Percentiles rank a stretch among this genome's conserved stretches.
These are phyloP conservation scores for Kuraishia hungarica DNA, from an alignment of 805 yeast species.

Conservation along the genomic window DNA sequence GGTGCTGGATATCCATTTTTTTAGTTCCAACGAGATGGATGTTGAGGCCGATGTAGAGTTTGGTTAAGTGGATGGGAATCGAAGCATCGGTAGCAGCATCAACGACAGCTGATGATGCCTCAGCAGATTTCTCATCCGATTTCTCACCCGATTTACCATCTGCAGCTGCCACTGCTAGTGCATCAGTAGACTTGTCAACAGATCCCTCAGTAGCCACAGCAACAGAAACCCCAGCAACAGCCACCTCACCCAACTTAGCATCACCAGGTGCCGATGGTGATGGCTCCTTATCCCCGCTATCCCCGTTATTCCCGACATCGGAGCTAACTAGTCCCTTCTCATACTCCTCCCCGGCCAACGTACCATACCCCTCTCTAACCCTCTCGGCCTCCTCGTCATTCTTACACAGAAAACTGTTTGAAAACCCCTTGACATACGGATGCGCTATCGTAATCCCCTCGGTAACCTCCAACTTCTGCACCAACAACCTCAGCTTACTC, in stretches of 20 bases:
- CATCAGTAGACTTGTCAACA: too few species aligned
- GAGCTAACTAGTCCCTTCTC: constrained; percentile 24
- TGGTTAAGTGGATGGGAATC: constrained; percentile 47
- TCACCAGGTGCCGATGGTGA: too few species aligned
- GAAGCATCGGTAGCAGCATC: not conserved
- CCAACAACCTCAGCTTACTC: constrained; percentile 72
- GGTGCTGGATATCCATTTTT: constrained; percentile 77
- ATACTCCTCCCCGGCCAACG: constrained; percentile 42
- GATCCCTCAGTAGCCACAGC: too few species aligned
- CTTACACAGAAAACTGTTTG: constrained; percentile 33
- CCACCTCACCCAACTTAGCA: too few species aligned
- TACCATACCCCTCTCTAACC: constrained; percentile 39
- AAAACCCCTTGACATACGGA: constrained; percentile 79
- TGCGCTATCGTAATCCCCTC: constrained; percentile 79
- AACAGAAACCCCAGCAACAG: too few species aligned
- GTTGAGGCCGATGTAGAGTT: constrained; percentile 73
- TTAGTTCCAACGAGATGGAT: constrained; percentile 43
- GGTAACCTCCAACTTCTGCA: constrained; percentile 71
- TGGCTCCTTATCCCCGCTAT: constrained; percentile 1
- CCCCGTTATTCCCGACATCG: constrained; percentile 25
- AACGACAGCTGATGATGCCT: constrained; percentile 3
- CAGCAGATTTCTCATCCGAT: constrained; percentile 2
- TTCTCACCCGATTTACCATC: too few species aligned
- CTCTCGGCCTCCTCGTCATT: constrained; percentile 30
- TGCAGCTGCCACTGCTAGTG: not conserved